Percentiles rank a stretch among this genome's conserved stretches.
Evolutionary conservation across 352 stramenopile genomes (phyloP).

Genomic region (Thalassiosira exigua): DNA sequence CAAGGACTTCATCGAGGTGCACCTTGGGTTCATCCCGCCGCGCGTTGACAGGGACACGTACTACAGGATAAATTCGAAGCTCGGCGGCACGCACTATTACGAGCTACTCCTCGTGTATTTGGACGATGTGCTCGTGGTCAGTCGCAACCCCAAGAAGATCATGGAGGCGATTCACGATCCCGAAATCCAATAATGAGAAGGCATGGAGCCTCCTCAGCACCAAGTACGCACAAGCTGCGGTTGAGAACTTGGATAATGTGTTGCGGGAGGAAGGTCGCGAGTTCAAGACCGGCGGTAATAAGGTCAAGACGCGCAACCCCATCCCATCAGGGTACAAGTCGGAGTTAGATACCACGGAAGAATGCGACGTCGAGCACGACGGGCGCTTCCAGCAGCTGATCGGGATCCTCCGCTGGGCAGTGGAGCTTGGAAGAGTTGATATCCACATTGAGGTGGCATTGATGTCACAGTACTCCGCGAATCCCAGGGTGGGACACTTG

Average conservation of each 20-base stretch:
- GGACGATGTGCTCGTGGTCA: slow-evolving; percentile 58
- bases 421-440: slow-evolving; percentile 56
- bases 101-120: slow-evolving; percentile 61
- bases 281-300: slow-evolving; percentile 5
- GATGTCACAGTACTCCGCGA: slow-evolving; percentile 55
- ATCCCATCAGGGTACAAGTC: slow-evolving; percentile 39
- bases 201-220: slow-evolving; percentile 14
- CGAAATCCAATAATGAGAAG: too few relatives aligned
- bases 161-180: slow-evolving; percentile 46
- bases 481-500: slow-evolving; percentile 51
- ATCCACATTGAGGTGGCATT: slow-evolving; percentile 56
- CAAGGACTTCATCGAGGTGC: slow-evolving; percentile 33
- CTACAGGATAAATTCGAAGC: slow-evolving; percentile 2
- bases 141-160: slow-evolving; percentile 13
- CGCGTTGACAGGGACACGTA: slow-evolving; percentile 60
- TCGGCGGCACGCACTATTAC: slow-evolving; percentile 48
- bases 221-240: slow-evolving; percentile 39
- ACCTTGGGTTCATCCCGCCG: slow-evolving; percentile 48
- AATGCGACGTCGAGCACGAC: slow-evolving; percentile 15
- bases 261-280: slow-evolving; percentile 18
- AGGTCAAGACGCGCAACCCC: not conserved
- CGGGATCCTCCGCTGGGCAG: slow-evolving; percentile 52
- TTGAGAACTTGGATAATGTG: slow-evolving; percentile 15
- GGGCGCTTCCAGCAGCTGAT: slow-evolving; percentile 53
- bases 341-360: slow-evolving; percentile 46